Conservation (phyloP, 164 flowering plant species). For the Malania oleifera region DNA sequence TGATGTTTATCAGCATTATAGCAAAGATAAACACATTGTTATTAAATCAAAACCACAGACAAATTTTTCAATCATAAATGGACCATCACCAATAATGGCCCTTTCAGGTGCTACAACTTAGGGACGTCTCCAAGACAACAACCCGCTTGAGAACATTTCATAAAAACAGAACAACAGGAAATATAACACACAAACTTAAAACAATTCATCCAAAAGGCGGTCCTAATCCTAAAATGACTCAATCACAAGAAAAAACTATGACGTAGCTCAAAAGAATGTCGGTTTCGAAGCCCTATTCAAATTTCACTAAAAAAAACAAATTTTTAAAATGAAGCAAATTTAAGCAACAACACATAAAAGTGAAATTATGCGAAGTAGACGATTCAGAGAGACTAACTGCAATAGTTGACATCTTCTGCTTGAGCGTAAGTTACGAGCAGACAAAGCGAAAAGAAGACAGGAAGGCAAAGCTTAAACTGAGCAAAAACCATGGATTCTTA, state of each 20-base stretch:
- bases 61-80: too few species aligned
- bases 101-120: too few species aligned
- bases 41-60: background rate
- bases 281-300: too few species aligned
- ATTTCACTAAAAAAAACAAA: background rate
- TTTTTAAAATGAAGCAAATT: background rate
- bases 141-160: too few species aligned
- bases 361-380: background rate
- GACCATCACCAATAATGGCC: too few species aligned
- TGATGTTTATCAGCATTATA: background rate
- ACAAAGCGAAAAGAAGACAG: conserved; percentile 20
- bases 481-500: conserved; percentile 16
- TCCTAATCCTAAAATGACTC: too few species aligned
- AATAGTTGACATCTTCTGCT: conserved; percentile 34
- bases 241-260: too few species aligned
- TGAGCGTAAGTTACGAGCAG: conserved; percentile 18
- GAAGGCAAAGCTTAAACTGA: conserved; percentile 14
- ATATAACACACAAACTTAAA: too few species aligned
- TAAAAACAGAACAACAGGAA: too few species aligned
- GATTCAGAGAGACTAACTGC: conserved; percentile 30
- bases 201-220: too few species aligned
- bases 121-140: too few species aligned
- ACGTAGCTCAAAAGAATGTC: too few species aligned
- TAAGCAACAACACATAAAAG: background rate
- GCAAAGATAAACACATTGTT: background rate